phyloP scores from a whole-genome alignment of 768 basidiomycete species.

The Coprinopsis strossmayeri region DNA sequence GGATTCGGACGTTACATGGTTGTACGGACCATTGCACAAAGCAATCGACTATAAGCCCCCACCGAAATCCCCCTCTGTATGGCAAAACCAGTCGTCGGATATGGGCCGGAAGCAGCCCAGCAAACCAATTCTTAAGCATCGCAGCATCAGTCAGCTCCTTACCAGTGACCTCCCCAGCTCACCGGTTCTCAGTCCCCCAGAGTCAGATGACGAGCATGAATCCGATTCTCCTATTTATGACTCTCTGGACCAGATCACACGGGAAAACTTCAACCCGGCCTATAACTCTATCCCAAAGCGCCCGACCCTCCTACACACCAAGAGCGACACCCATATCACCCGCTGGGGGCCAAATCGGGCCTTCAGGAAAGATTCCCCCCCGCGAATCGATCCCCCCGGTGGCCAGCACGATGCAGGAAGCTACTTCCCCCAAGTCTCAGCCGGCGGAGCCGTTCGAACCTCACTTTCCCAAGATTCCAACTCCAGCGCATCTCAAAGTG shows the following conservation, averaged over 20 bases:
- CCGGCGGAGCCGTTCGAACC: slow-evolving; percentile 20
- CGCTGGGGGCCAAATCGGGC: slow-evolving; percentile 42
- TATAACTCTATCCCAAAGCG: slow-evolving; percentile 24
- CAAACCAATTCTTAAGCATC: slow-evolving; percentile 96
- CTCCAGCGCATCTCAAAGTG: slow-evolving; percentile 22
- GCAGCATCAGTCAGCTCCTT: slow-evolving; percentile 87
- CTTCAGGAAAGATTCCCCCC: slow-evolving; percentile 66
- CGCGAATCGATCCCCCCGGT: slow-evolving; percentile 46
- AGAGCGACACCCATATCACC: slow-evolving; percentile 81
- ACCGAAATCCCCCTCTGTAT: slow-evolving; percentile 42
- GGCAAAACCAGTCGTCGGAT: slow-evolving; percentile 27
- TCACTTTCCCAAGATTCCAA: slow-evolving; percentile 28
- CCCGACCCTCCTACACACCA: slow-evolving; percentile 71
- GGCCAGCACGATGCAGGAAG: slow-evolving; percentile 14
- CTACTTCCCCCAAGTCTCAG: slow-evolving; percentile 14
- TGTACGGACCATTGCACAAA: slow-evolving; percentile 94
- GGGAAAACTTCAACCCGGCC: slow-evolving; percentile 10
- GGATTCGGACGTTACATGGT: slow-evolving; percentile 98
- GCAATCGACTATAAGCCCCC: slow-evolving; percentile 81
- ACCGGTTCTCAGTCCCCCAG: slow-evolving; percentile 54
- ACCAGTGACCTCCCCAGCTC: slow-evolving; percentile 62
- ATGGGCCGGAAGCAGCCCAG: slow-evolving; percentile 19
- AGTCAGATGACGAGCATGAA: slow-evolving; percentile 46
- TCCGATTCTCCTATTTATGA: slow-evolving; percentile 16
- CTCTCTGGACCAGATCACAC: background rate